These are phyloP conservation scores for Lactarius deliciosus DNA, from an alignment of 768 basidiomycete genomes.

Conservation along the genomic window DNA sequence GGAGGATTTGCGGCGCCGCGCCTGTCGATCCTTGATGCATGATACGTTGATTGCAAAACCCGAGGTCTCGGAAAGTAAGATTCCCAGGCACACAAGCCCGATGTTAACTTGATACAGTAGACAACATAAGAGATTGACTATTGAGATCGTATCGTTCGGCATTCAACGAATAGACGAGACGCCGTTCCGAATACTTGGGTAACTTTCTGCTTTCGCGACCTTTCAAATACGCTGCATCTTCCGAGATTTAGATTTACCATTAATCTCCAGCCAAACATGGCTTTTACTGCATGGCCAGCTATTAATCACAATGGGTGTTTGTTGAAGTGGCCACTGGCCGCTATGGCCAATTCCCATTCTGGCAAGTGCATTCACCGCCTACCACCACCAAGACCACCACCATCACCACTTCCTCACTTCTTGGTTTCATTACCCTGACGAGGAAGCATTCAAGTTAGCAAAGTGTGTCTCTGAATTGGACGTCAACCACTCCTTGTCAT, in stretches of 20 bases:
- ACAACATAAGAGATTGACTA: constrained; percentile 18
- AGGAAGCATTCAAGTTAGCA: background rate
- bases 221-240: background rate
- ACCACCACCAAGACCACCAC: no score
- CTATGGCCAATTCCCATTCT: background rate
- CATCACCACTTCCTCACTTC: background rate
- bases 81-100: constrained; percentile 5
- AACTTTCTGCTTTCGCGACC: background rate
- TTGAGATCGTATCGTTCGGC: constrained; percentile 19
- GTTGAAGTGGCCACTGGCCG: background rate
- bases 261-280: background rate
- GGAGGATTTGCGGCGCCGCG: constrained; percentile 2
- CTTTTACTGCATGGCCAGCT: background rate
- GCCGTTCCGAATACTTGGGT: constrained; percentile 6
- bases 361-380: background rate
- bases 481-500: background rate
- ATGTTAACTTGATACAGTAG: constrained; percentile 4
- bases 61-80: constrained; percentile 14
- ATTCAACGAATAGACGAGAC: constrained; percentile 19
- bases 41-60: background rate
- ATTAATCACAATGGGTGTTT: no score
- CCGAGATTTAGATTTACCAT: background rate
- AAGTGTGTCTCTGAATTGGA: background rate
- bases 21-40: background rate
- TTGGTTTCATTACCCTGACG: background rate